phyloP scores from a whole-genome alignment of 2,329 filamentous ascomycete genomes.

The Sporothrix globosa region DNA sequence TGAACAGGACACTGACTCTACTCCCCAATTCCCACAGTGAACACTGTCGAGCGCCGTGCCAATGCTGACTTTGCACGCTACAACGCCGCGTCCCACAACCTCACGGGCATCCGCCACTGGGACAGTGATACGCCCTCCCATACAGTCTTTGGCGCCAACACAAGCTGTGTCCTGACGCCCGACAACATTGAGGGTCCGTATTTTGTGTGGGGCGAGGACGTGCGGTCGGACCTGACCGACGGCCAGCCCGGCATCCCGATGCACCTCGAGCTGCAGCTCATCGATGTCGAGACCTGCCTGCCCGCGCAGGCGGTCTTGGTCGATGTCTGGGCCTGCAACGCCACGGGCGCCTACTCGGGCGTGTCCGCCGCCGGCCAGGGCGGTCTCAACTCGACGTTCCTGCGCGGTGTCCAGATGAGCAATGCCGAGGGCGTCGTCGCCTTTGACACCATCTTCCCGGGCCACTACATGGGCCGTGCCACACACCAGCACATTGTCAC shows the following conservation, averaged over 20 bases:
- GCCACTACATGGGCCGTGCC: slow-evolving; percentile 50
- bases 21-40: background rate
- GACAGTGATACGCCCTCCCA: background rate
- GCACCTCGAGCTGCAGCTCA: slow-evolving; percentile 56
- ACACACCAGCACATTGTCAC: slow-evolving; percentile 46
- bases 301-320: slow-evolving; percentile 51
- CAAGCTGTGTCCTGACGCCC: slow-evolving; percentile 55
- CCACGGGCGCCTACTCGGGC: slow-evolving; percentile 49
- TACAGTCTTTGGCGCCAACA: slow-evolving; percentile 48
- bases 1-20: background rate
- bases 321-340: slow-evolving; percentile 56
- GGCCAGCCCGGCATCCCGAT: slow-evolving; percentile 53
- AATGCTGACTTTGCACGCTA: slow-evolving; percentile 11
- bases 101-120: background rate
- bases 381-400: slow-evolving; percentile 47
- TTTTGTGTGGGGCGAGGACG: slow-evolving; percentile 56
- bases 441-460: slow-evolving; percentile 51
- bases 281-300: slow-evolving; percentile 59
- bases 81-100: background rate
- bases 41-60: background rate
- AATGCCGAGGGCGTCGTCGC: slow-evolving; percentile 48
- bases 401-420: slow-evolving; percentile 51
- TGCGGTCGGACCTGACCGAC: slow-evolving; percentile 54
- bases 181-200: slow-evolving; percentile 60
- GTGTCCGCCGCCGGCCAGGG: slow-evolving; percentile 36